Conservation (phyloP, 805 yeast genomes). For the Starmera amethionina region DNA sequence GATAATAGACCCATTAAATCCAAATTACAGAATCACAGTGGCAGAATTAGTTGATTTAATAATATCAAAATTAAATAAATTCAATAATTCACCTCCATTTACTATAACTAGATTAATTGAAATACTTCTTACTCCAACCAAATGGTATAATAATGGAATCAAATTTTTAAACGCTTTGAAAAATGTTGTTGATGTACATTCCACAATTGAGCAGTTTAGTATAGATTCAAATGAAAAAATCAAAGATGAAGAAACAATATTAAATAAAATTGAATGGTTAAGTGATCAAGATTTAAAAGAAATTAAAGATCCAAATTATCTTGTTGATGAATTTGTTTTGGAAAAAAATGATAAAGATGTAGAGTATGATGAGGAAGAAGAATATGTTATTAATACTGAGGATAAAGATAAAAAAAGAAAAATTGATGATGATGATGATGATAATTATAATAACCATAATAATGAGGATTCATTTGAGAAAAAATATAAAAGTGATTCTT, state of each 20-base stretch:
- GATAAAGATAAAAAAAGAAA: slow-evolving; percentile 1
- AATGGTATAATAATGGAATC: slow-evolving; percentile 24
- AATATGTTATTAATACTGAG: slow-evolving; percentile 1
- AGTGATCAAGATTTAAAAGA: slow-evolving; percentile 13
- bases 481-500: slow-evolving; percentile 7
- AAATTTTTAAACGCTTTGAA: slow-evolving; percentile 37
- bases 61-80: not conserved
- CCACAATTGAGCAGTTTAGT: slow-evolving; percentile 7
- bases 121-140: slow-evolving; percentile 32
- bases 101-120: slow-evolving; percentile 40
- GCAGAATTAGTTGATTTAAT: too few relatives aligned
- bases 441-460: not conserved
- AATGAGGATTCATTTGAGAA: slow-evolving; percentile 13
- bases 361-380: slow-evolving; percentile 4
- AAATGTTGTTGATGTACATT: slow-evolving; percentile 12
- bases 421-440: not conserved
- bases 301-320: slow-evolving; percentile 11
- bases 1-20: slow-evolving; percentile 6
- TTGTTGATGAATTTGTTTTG: slow-evolving; percentile 5
- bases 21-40: not conserved
- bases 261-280: slow-evolving; percentile 14
- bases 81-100: slow-evolving; percentile 30
- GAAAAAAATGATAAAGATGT: not conserved
- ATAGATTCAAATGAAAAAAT: not conserved
- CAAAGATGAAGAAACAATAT: not conserved